Evolutionary conservation across 78 protist genomes (phyloP), one percentile per base, ranked within the genome.

Genomic region (Dictyostelium citrinum): DNA sequence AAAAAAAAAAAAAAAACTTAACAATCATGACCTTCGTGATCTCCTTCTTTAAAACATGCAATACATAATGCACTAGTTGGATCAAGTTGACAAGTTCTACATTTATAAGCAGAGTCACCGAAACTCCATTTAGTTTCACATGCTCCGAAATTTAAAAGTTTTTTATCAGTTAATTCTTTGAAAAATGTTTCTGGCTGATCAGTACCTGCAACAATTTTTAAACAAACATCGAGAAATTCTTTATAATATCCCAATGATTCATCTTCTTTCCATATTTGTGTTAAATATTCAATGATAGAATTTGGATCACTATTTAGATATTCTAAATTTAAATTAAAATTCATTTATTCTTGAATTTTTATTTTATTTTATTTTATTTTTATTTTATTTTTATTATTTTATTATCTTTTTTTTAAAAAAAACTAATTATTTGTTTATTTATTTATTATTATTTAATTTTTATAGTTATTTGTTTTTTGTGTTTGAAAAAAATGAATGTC

Each of bases 21-120:
- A 79, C 81, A 97, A 68, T 97, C 97, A 83, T 97, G 98, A 41
- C 98, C 98, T 71, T 58, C 80, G 90, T 97, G 98, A 71, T 96
- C 90, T 64, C 95, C 98, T n/a, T 72, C 72, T 22, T 58, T 41
- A 72, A 97, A 97, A 84, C 98, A 97, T 16, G 79, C 84, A 31
- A 68, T 71, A 78, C 98, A 97, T 77, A 97, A 43, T 5, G 98
- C 98, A 79, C 95, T 90, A n/a, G 97, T 95, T 45, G 97, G 97
- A 64, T 97, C 98, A 24, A 85, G 29, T 70, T 97, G 96, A 81
- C 98, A 97, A 5, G 98, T 97, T 35, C 80, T 96, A 83, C 98
- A 97, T 51, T 97, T 96, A 80, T 95, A 96, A 1, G 97, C 98
- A 39, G 84, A 43, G 43, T 91, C 97, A 39, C 97, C 97, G 46